Percentiles rank a stretch among this genome's conserved stretches.
Conservation (phyloP, 352 stramenopile species). For the Phytophthora pini region DNA sequence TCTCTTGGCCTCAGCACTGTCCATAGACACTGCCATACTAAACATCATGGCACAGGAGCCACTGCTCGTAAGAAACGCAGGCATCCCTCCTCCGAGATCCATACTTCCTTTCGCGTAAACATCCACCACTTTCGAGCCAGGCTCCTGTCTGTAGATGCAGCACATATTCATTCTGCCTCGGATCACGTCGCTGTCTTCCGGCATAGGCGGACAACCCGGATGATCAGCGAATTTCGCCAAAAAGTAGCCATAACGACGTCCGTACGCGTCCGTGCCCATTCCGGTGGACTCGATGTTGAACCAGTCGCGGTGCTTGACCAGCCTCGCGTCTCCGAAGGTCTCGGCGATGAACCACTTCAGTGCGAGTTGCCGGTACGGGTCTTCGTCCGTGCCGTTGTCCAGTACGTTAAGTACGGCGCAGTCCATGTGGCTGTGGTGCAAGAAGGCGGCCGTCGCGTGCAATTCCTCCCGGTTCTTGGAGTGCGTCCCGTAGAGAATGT, state of each 20-base stretch:
- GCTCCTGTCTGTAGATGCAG: conserved; percentile 61
- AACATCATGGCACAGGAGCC: conserved; percentile 37
- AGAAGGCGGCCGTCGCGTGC: conserved; percentile 40
- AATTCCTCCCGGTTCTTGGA: conserved; percentile 50
- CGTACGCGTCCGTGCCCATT: conserved; percentile 38
- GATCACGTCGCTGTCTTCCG: conserved; percentile 36
- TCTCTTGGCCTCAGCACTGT: conserved; percentile 41
- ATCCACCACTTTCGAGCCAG: conserved; percentile 39
- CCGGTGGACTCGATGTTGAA: conserved; percentile 69
- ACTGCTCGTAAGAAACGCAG: conserved; percentile 24
- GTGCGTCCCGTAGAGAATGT: conserved; percentile 60
- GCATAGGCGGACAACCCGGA: conserved; percentile 46
- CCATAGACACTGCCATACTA: conserved; percentile 29
- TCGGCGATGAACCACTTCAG: conserved; percentile 62
- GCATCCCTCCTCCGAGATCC: conserved; percentile 47
- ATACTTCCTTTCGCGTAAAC: conserved; percentile 57
- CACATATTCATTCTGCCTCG: conserved; percentile 65
- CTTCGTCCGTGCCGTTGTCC: conserved; percentile 37
- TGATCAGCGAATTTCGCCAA: conserved; percentile 46
- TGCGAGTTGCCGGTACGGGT: conserved; percentile 55
- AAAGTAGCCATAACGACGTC: conserved; percentile 61
- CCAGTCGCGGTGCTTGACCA: conserved; percentile 68
- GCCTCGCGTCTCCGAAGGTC: conserved; percentile 40
- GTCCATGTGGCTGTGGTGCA: conserved; percentile 47
- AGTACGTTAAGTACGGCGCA: conserved; percentile 51